Conservation (phyloP, 2,329 filamentous ascomycete genomes). For the Cercospora janseana region DNA sequence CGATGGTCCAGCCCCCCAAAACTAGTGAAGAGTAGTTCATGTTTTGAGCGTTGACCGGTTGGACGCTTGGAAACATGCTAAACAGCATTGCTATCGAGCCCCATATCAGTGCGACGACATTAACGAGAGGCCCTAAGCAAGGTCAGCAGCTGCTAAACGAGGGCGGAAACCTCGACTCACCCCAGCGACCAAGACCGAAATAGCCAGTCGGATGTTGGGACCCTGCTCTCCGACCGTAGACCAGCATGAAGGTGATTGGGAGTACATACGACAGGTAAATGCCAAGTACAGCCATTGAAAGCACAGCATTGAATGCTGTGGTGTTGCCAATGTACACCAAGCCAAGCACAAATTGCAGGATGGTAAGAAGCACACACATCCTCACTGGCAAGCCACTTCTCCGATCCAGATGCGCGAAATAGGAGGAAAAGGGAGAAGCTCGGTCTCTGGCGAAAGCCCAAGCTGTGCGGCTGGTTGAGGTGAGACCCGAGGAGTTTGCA, state of each 20-base stretch:
- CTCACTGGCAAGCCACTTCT: conserved; percentile 10
- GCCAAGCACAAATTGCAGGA: conserved; percentile 19
- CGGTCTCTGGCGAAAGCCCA: conserved; percentile 41
- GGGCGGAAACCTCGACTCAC: conserved; percentile 18
- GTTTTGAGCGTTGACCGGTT: conserved; percentile 42
- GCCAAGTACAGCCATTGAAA: conserved; percentile 19
- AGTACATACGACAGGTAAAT: conserved; percentile 22
- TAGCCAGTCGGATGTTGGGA: conserved; percentile 22
- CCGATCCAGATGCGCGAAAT: conserved; percentile 23
- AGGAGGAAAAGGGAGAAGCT: conserved; percentile 37
- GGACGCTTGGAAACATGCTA: conserved; percentile 47
- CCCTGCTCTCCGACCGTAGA: conserved; percentile 16
- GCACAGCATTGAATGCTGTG: conserved; percentile 21
- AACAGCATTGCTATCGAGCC: conserved; percentile 47
- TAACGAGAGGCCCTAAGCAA: conserved; percentile 32
- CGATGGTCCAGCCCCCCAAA: conserved; percentile 42
- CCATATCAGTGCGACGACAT: conserved; percentile 47
- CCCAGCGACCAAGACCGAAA: conserved; percentile 39
- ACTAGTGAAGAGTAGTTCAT: conserved; percentile 47
- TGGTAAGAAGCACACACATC: conserved; percentile 19
- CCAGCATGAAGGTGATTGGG: conserved; percentile 30
- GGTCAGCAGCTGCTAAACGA: conserved; percentile 14
- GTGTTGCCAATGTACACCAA: conserved; percentile 23
- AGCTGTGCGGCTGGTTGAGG: conserved; percentile 39
- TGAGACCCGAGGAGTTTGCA: conserved; percentile 37